Evolutionary conservation across 768 basidiomycete species (phyloP).

Genomic region (Phlebiopsis flavidoalba): DNA sequence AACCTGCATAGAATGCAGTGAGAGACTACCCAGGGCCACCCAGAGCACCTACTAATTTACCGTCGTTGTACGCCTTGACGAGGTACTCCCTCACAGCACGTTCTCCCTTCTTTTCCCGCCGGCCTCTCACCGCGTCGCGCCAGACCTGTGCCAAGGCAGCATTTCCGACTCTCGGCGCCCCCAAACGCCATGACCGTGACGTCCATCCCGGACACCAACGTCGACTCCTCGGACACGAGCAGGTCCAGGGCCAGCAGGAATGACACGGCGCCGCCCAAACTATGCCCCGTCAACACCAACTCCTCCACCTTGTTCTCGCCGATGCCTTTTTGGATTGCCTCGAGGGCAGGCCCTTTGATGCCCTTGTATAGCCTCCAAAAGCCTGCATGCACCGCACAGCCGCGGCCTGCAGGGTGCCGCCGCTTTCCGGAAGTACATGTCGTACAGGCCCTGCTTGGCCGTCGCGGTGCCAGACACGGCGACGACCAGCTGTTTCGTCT

Average conservation of each 20-base stretch:
- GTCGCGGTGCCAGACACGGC: constrained; percentile 47
- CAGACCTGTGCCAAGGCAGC: constrained; percentile 36
- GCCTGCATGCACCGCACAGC: constrained; percentile 41
- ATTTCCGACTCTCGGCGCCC: constrained; percentile 45
- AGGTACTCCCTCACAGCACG: constrained; percentile 40
- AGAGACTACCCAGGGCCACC: constrained; percentile 1
- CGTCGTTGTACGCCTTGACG: constrained; percentile 54
- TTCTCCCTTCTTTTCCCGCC: constrained; percentile 31
- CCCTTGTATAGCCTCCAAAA: constrained; percentile 51
- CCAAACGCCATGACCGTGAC: constrained; percentile 42
- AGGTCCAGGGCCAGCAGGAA: constrained; percentile 47
- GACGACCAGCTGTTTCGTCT: constrained; percentile 42
- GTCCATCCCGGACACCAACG: constrained; percentile 4
- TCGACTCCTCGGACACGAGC: constrained; percentile 23
- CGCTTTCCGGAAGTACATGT: constrained; percentile 37
- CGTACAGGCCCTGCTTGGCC: constrained; percentile 39
- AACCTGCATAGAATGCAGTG: constrained; percentile 30
- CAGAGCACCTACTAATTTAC: constrained; percentile 21
- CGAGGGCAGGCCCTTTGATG: constrained; percentile 28
- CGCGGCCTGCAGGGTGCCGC: constrained; percentile 34
- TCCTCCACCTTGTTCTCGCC: constrained; percentile 30
- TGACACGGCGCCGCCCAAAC: constrained; percentile 50
- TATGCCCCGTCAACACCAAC: constrained; percentile 51
- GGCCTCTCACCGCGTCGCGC: constrained; percentile 30
- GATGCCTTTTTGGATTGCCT: constrained; percentile 35